These are phyloP conservation scores for Fusarium siculi DNA, from an alignment of 2,329 filamentous ascomycete genomes.

Conservation along the genomic window DNA sequence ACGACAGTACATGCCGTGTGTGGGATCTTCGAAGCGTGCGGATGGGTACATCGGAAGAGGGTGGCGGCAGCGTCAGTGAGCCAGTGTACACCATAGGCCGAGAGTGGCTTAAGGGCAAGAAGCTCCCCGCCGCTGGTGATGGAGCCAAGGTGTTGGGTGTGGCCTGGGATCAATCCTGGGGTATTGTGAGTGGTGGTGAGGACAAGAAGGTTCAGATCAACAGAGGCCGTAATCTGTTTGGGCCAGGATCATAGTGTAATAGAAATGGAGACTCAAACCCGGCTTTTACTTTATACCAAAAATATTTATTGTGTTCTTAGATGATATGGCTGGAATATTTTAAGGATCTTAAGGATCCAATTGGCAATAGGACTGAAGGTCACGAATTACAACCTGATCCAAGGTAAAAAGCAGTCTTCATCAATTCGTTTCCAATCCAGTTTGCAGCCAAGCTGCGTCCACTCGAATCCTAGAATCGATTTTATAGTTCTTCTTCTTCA, in stretches of 20 bases:
- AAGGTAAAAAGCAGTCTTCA: neutral
- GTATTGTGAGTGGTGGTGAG: conserved; percentile 91
- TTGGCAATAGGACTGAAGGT: neutral
- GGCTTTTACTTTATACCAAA: conserved; percentile 26
- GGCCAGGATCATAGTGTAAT: conserved; percentile 49
- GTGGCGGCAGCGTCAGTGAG: conserved; percentile 74
- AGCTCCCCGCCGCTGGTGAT: conserved; percentile 76
- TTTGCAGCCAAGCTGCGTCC: neutral
- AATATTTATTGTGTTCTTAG: neutral
- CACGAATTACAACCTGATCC: neutral
- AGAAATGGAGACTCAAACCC: conserved; percentile 18
- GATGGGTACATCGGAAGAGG: conserved; percentile 67
- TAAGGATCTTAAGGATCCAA: neutral
- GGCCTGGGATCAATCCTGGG: conserved; percentile 84
- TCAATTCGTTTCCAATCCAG: conserved; percentile 6
- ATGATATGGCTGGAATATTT: neutral
- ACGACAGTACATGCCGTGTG: conserved; percentile 91
- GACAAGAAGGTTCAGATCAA: conserved; percentile 97
- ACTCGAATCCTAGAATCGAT: neutral
- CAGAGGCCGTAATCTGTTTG: conserved; percentile 66
- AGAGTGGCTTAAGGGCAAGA: conserved; percentile 74
- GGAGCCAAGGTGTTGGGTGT: conserved; percentile 92
- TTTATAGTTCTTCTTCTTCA: neutral
- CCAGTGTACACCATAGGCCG: conserved; percentile 79
- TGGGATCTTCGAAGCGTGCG: conserved; percentile 88